phyloP scores from a whole-genome alignment of 768 basidiomycete genomes.

The Lactarius quietus region DNA sequence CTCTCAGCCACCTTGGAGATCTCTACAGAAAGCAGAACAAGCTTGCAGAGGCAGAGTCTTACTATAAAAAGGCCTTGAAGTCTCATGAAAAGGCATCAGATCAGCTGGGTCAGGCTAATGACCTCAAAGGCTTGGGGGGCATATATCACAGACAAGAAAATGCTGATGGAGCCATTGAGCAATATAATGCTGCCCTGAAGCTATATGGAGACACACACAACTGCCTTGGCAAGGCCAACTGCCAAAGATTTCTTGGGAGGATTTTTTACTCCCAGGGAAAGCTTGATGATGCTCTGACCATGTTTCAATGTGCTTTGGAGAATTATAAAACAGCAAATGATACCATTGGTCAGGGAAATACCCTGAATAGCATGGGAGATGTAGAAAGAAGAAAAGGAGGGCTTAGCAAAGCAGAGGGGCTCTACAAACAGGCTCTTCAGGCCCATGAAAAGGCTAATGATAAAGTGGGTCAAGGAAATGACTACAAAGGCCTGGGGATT shows the following conservation, averaged over 20 bases:
- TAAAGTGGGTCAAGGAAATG: conserved; percentile 21
- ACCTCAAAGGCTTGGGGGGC: conserved; percentile 22
- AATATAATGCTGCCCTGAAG: conserved; percentile 6
- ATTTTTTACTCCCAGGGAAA: conserved; percentile 5
- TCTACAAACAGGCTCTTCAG: conserved; percentile 5
- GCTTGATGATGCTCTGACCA: neutral
- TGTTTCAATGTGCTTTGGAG: conserved; percentile 19
- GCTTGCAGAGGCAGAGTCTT: conserved; percentile 5
- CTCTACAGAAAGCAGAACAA: conserved; percentile 19
- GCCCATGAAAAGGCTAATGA: conserved; percentile 18
- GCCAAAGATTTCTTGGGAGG: conserved; percentile 7
- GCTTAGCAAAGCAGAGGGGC: conserved; percentile 3
- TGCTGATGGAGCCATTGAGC: neutral
- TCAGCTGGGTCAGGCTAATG: conserved; percentile 22
- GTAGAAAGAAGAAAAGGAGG: conserved; percentile 9
- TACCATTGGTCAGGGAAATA: conserved; percentile 19
- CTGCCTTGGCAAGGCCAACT: conserved; percentile 19
- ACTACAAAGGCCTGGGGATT: conserved; percentile 14
- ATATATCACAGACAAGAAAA: conserved; percentile 5
- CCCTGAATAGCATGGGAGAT: conserved; percentile 12
- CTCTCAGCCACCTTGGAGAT: conserved; percentile 18
- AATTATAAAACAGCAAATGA: conserved; percentile 9
- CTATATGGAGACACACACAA: conserved; percentile 5
- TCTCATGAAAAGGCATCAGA: conserved; percentile 16
- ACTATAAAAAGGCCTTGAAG: conserved; percentile 6